phyloP scores from a whole-genome alignment of 2,329 filamentous ascomycete species.

The Trichoderma atrobrunneum region DNA sequence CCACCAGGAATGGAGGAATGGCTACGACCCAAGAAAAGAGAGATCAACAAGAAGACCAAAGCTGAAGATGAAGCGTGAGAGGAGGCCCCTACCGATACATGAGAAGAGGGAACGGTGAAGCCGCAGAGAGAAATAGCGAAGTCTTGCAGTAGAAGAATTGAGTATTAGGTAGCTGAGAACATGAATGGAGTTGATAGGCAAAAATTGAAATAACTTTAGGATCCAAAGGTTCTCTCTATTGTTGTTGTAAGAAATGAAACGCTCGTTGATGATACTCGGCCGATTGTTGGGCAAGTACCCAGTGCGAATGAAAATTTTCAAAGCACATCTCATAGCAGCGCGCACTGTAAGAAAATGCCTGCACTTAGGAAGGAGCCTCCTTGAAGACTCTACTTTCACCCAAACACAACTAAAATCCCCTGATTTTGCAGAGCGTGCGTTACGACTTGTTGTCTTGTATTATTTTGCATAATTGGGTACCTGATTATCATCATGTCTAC shows the following conservation, averaged over 20 bases:
- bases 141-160: background rate
- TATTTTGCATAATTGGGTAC: background rate
- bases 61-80: background rate
- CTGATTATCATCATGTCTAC: constrained; percentile 15
- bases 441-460: background rate
- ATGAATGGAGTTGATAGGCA: background rate
- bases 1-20: constrained; percentile 86
- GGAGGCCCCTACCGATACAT: background rate
- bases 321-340: too few relatives aligned
- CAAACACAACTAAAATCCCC: background rate
- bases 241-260: background rate
- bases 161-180: background rate
- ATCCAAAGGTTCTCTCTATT: background rate
- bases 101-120: background rate
- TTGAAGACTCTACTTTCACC: background rate
- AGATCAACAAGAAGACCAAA: constrained; percentile 43
- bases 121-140: background rate
- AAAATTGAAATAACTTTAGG: background rate
- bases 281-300: background rate
- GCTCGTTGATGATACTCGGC: background rate
- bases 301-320: background rate
- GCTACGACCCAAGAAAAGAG: constrained; percentile 75
- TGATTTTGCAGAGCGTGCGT: background rate
- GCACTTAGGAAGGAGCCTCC: background rate
- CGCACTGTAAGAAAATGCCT: background rate